phyloP scores from a whole-genome alignment of 306 rosid species.

The Macrotyloma uniflorum region DNA sequence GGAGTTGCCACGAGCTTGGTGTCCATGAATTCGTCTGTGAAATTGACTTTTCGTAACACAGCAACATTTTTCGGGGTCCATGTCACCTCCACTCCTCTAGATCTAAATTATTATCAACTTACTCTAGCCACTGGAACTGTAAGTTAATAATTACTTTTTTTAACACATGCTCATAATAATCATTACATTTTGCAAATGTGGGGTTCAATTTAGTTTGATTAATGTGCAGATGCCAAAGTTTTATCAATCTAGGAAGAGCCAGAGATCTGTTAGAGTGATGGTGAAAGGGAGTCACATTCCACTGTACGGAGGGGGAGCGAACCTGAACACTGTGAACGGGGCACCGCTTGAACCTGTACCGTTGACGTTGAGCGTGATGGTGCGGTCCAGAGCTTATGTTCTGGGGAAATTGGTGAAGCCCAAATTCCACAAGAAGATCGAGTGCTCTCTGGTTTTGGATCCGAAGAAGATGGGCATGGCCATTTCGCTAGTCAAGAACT shows the following conservation, averaged over 20 bases:
- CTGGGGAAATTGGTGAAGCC: slow-evolving; percentile 83
- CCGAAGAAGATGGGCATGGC: slow-evolving; percentile 69
- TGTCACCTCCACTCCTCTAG: slow-evolving; percentile 67
- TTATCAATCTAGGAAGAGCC: slow-evolving; percentile 77
- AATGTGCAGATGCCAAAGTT: slow-evolving; percentile 56
- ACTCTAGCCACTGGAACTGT: slow-evolving; percentile 77
- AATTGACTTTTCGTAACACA: slow-evolving; percentile 71
- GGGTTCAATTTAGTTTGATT: not conserved
- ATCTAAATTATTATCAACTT: slow-evolving; percentile 72
- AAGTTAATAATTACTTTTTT: slow-evolving; percentile 16
- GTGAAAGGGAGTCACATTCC: slow-evolving; percentile 69
- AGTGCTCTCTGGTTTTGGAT: slow-evolving; percentile 66
- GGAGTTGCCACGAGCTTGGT: slow-evolving; percentile 87
- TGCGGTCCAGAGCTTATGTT: slow-evolving; percentile 73
- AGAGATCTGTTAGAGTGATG: slow-evolving; percentile 52
- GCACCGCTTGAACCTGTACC: slow-evolving; percentile 61
- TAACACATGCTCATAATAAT: not conserved
- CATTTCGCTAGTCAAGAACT: slow-evolving; percentile 58
- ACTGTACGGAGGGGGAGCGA: slow-evolving; percentile 84
- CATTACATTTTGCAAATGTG: not conserved
- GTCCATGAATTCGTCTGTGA: slow-evolving; percentile 80
- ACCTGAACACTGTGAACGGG: slow-evolving; percentile 63
- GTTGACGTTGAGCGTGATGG: slow-evolving; percentile 55
- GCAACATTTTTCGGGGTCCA: slow-evolving; percentile 91
- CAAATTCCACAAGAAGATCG: slow-evolving; percentile 67